A percentile compares a stretch with the other conserved stretches of the same genome.
Conservation (phyloP, 2,329 filamentous ascomycete genomes). For the Calonectria montana region DNA sequence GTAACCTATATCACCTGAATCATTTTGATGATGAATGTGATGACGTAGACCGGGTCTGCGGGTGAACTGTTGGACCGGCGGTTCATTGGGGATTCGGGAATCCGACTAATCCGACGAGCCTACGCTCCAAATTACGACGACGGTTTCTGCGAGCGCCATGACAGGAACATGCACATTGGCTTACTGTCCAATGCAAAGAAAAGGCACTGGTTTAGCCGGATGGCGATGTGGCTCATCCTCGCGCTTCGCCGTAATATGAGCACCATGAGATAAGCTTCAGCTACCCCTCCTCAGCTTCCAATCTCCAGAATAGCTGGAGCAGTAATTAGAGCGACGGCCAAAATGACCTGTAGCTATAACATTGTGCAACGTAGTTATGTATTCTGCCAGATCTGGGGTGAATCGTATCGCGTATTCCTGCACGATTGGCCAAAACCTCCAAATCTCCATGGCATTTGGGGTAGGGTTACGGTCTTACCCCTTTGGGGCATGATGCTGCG, state of each 20-base stretch:
- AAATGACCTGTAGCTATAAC: constrained; percentile 4
- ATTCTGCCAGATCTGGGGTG: constrained; percentile 17
- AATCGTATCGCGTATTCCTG: constrained; percentile 11
- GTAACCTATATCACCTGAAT: not conserved
- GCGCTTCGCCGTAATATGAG: not conserved
- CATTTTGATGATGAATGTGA: not conserved
- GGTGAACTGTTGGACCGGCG: not conserved
- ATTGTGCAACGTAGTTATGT: not conserved
- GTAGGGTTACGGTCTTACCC: not conserved
- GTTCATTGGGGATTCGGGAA: not conserved
- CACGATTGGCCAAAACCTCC: constrained; percentile 19
- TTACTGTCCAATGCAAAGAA: not conserved
- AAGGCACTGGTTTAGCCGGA: not conserved
- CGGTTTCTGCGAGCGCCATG: not conserved
- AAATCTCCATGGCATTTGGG: not conserved
- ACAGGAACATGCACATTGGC: no score
- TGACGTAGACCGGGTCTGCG: constrained; percentile 6
- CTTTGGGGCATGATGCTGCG: constrained; percentile 23
- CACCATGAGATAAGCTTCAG: not conserved
- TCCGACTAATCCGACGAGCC: not conserved
- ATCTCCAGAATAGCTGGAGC: not conserved
- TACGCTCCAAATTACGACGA: not conserved
- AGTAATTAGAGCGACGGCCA: not conserved
- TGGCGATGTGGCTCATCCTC: not conserved
- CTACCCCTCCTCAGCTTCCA: not conserved